These are phyloP conservation scores for Helenozyma baotianmanensis DNA, from an alignment of 805 yeast species.

Conservation along the genomic window DNA sequence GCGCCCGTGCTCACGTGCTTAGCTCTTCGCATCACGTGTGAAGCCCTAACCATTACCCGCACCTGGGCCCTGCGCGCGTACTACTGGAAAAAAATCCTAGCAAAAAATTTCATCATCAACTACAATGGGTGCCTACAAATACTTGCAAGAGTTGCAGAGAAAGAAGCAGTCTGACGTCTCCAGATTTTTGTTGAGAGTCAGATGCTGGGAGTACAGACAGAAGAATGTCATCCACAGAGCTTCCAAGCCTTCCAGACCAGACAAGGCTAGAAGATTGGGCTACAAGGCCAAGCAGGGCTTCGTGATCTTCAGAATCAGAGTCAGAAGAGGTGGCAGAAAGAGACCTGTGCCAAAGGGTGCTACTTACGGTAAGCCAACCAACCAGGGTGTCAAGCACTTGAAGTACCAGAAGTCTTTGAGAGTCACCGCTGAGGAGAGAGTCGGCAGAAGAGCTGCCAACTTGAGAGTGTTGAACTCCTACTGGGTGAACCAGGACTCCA, in stretches of 20 bases:
- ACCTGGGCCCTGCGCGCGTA: slow-evolving; percentile 1
- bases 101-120: slow-evolving; percentile 1
- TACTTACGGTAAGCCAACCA: slow-evolving; percentile 99
- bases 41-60: slow-evolving; percentile 3
- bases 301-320: slow-evolving; percentile 97
- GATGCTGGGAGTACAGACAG: slow-evolving; percentile 99
- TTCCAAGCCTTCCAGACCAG: slow-evolving; percentile 98
- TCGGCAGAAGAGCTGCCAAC: slow-evolving; percentile 98
- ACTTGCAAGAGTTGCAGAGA: slow-evolving; percentile 98
- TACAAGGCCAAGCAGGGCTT: slow-evolving; percentile 99
- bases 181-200: slow-evolving; percentile 98
- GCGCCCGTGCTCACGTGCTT: too few relatives aligned
- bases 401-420: slow-evolving; percentile 98
- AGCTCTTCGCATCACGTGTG: not conserved
- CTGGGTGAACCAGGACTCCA: slow-evolving; percentile 99
- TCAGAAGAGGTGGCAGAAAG: slow-evolving; percentile 99
- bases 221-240: slow-evolving; percentile 98
- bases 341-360: slow-evolving; percentile 99
- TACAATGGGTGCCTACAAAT: slow-evolving; percentile 99
- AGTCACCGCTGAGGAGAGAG: slow-evolving; percentile 99
- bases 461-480: slow-evolving; percentile 98
- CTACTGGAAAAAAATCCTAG: not conserved
- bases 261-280: slow-evolving; percentile 99
- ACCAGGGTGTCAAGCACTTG: slow-evolving; percentile 99
- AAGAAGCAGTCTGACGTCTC: slow-evolving; percentile 99